Percentiles rank a stretch among this genome's conserved stretches.
These are phyloP conservation scores for Pichia norvegensis DNA, from an alignment of 1,139 yeast species.

Conservation along the genomic window DNA sequence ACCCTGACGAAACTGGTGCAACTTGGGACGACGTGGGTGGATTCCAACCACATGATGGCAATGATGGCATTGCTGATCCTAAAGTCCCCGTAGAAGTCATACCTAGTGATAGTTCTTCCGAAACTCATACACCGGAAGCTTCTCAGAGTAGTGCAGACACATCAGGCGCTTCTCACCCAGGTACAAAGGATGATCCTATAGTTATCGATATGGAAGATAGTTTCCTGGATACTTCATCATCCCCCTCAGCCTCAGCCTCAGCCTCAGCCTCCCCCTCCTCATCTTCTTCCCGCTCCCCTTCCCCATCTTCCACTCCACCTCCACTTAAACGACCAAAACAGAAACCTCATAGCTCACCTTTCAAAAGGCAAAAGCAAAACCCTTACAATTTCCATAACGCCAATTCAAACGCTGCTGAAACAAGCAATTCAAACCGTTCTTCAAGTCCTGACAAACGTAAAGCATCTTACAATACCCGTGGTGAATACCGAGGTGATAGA, in stretches of 20 bases:
- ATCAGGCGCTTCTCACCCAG: slow-evolving; percentile 3
- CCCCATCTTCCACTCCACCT: neutral
- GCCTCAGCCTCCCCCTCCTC: neutral
- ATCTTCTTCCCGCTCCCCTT: neutral
- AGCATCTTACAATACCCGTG: neutral
- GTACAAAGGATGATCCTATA: slow-evolving; percentile 24
- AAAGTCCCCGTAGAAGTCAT: neutral
- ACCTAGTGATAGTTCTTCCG: neutral
- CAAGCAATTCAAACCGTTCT: neutral
- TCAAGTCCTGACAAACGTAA: slow-evolving; percentile 1
- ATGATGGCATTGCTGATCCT: neutral
- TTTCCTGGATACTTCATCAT: neutral
- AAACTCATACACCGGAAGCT: neutral
- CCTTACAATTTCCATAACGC: neutral
- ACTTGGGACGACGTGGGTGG: slow-evolving; percentile 5
- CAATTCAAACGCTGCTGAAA: neutral
- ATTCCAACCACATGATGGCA: neutral
- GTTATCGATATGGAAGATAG: slow-evolving; percentile 12
- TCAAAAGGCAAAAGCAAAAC: neutral
- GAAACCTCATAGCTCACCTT: neutral
- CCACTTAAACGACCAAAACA: neutral
- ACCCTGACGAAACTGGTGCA: neutral
- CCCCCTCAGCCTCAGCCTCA: too few species aligned
- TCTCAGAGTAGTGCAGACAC: neutral
- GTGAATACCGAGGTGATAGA: neutral